Evolutionary conservation across 1,139 yeast genomes (phyloP), one percentile per base, ranked within the genome.

Genomic region (Lodderomyces pseudojiufengensis): DNA sequence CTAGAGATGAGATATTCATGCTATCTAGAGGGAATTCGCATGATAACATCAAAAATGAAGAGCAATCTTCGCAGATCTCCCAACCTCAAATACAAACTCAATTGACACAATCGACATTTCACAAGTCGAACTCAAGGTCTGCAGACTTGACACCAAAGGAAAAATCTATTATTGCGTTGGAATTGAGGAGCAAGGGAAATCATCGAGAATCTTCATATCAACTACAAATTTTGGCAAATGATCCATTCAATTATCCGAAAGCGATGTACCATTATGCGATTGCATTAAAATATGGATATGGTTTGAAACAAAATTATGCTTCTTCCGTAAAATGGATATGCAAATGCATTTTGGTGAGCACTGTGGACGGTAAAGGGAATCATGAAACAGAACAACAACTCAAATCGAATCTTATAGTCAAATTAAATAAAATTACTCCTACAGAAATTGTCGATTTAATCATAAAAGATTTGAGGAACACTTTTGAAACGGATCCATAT

Each of bases 241-340:
- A 61, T 26, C 87, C 88, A 2, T 71, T 74, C 45, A 69, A 68
- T 45, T 77, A 80, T 30, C 63, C 70, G 1, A 54, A 54, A 36
- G 95, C 92, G 1, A 83, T 79, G 83, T 70, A 79, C 32, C 55
- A 82, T 26, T 84, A 84, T 52, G 86, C 90, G 0, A 58, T 82
- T 46, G 83, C 92, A 0, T 58, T 84, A 23, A 65, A 84, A 38
- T 66, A 73, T 39, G 95, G 94, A 1, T 80, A 80, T 58, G 95
- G 95, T 0, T 78, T 81, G 11, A 69, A 76, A 21, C 73, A 70
- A 41, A 81, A 81, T 52, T 73, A 76, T 31, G 51, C 61, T 10
- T 75, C 71, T 37, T 76, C 88, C 1, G 65, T 81, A 30, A 62
- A 67, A 40, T 83, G 88, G 85, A 63, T 85, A 4, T 70, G 76